Conservation (phyloP, 345 rosid genomes). For the Bruguiera gymnorhiza region DNA sequence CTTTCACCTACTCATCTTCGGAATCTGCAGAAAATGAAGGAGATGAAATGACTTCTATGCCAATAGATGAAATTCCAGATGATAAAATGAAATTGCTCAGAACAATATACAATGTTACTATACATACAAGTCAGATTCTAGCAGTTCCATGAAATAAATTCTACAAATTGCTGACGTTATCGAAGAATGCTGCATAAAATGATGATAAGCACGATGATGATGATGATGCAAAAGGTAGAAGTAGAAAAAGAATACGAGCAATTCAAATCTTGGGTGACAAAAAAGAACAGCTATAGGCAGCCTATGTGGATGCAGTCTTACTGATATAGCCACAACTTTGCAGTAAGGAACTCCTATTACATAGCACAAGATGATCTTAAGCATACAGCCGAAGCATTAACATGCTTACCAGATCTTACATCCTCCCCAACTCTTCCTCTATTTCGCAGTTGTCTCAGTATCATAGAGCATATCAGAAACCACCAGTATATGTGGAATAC, state of each 20-base stretch:
- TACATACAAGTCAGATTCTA: background rate
- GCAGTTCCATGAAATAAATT: no score
- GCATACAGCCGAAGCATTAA: background rate
- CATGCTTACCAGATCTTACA: constrained; percentile 84
- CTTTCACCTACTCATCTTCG: constrained; percentile 72
- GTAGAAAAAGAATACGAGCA: no score
- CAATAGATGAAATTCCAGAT: background rate
- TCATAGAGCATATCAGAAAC: constrained; percentile 86
- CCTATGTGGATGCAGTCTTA: no score
- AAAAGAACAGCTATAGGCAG: no score
- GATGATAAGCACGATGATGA: no score
- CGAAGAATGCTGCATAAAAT: no score
- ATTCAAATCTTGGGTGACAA: no score
- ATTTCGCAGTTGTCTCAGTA: constrained; percentile 71
- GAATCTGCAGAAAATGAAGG: constrained; percentile 58
- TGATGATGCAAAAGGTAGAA: no score
- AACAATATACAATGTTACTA: background rate
- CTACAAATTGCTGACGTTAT: no score
- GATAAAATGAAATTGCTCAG: background rate
- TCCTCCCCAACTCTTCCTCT: constrained; percentile 94
- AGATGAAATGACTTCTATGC: background rate
- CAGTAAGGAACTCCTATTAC: no score
- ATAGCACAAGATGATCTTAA: background rate
- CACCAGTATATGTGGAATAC: constrained; percentile 98
- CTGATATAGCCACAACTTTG: no score